Conservation (phyloP, 352 stramenopile species). For the Aphanomyces cochlioides region DNA sequence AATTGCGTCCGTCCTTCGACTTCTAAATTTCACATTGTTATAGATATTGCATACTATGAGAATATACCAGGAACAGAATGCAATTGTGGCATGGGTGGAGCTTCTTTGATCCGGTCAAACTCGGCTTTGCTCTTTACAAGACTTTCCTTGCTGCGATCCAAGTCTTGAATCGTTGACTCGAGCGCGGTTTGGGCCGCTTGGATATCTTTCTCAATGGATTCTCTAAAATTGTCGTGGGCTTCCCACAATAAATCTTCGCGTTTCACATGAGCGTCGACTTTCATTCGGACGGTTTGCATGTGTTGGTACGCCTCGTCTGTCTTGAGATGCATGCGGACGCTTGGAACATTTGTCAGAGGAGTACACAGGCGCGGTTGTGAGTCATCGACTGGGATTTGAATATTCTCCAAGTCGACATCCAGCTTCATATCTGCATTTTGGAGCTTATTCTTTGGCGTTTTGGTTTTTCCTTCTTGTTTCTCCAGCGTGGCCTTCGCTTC, state of each 20-base stretch:
- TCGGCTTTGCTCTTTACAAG: background rate
- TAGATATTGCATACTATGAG: background rate
- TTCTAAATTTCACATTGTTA: background rate
- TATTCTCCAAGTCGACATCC: background rate
- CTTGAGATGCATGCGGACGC: constrained; percentile 8
- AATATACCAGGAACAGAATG: background rate
- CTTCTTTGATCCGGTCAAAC: background rate
- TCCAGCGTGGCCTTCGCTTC: constrained; percentile 47
- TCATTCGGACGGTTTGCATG: constrained; percentile 10
- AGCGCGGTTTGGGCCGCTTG: background rate
- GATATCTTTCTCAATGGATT: constrained; percentile 3
- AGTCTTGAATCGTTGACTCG: background rate
- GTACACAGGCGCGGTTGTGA: constrained; percentile 2
- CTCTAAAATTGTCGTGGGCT: constrained; percentile 20
- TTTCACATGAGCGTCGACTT: constrained; percentile 5
- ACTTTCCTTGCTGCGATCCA: background rate
- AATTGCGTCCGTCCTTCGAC: constrained; percentile 11
- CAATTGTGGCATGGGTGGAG: background rate
- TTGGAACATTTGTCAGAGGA: background rate
- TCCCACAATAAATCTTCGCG: constrained; percentile 11
- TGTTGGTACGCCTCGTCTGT: constrained; percentile 9
- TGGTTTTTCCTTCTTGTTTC: constrained; percentile 44
- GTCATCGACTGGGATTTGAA: constrained; percentile 11
- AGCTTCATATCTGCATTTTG: constrained; percentile 31
- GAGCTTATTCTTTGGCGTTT: constrained; percentile 40